Conservation (phyloP, 1,284 basidiomycete genomes). For the Schizophyllum amplum region DNA sequence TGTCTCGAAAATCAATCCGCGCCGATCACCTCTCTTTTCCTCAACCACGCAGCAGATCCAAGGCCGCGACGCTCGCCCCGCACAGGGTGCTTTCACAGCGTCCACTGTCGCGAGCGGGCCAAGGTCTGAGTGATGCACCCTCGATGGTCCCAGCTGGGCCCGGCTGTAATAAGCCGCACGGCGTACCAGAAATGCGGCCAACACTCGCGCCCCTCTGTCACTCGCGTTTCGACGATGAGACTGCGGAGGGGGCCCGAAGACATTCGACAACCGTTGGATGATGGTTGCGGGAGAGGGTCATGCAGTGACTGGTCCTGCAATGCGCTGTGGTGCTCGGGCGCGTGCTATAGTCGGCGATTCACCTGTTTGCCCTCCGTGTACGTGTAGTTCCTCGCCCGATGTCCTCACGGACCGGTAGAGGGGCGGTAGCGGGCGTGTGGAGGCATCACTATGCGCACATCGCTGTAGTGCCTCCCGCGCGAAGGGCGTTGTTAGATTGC, state of each 20-base stretch:
- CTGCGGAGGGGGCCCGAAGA: not conserved
- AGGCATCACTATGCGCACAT: too few species aligned
- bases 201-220: conserved; percentile 3
- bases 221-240: conserved; percentile 6
- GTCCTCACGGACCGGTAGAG: not conserved
- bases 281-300: not conserved
- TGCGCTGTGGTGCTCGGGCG: not conserved
- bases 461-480: too few species aligned
- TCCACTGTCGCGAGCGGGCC: conserved; percentile 9
- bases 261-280: not conserved
- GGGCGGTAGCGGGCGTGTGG: too few species aligned
- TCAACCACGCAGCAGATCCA: conserved; percentile 7
- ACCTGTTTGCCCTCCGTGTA: not conserved
- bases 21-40: too few species aligned
- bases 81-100: conserved; percentile 6
- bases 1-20: too few species aligned
- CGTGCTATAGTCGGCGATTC: too few species aligned
- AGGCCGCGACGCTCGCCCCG: conserved; percentile 11
- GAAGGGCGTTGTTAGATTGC: conserved; percentile 1
- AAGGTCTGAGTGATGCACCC: conserved; percentile 12
- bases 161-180: conserved; percentile 9
- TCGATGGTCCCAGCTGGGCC: conserved; percentile 7
- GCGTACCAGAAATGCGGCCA: conserved; percentile 9
- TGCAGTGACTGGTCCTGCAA: not conserved
- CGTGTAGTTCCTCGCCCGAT: not conserved